phyloP scores from a whole-genome alignment of 164 flowering plant genomes.

The Macadamia integrifolia region DNA sequence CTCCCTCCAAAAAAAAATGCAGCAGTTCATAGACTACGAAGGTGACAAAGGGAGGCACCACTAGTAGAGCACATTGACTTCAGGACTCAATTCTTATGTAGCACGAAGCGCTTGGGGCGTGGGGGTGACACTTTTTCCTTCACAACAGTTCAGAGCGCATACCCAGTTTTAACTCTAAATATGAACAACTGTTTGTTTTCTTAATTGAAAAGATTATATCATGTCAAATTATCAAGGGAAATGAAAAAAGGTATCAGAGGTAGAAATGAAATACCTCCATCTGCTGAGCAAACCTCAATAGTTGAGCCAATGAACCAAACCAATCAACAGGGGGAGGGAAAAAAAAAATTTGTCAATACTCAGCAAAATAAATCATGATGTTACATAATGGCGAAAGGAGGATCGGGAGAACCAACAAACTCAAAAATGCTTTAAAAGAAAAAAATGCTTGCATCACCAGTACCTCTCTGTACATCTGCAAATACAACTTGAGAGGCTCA shows the following conservation, averaged over 20 bases:
- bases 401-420: neutral
- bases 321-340: neutral
- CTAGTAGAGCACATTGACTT: too few relatives aligned
- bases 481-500: constrained; percentile 23
- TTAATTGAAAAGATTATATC: neutral
- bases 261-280: neutral
- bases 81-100: too few relatives aligned
- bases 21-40: too few relatives aligned
- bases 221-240: neutral
- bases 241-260: neutral
- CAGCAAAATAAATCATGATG: too few relatives aligned
- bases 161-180: neutral
- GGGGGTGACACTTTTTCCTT: too few relatives aligned
- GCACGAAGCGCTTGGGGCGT: too few relatives aligned
- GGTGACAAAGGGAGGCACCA: too few relatives aligned
- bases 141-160: neutral
- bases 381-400: too few relatives aligned
- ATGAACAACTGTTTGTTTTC: neutral
- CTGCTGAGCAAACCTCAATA: neutral
- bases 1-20: too few relatives aligned
- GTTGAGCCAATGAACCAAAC: neutral
- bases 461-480: constrained; percentile 26
- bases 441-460: neutral
- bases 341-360: neutral
- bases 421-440: neutral